Base-by-base conservation (phyloP, 306 rosid genomes). In the Ormosia semicastrata region DNA sequence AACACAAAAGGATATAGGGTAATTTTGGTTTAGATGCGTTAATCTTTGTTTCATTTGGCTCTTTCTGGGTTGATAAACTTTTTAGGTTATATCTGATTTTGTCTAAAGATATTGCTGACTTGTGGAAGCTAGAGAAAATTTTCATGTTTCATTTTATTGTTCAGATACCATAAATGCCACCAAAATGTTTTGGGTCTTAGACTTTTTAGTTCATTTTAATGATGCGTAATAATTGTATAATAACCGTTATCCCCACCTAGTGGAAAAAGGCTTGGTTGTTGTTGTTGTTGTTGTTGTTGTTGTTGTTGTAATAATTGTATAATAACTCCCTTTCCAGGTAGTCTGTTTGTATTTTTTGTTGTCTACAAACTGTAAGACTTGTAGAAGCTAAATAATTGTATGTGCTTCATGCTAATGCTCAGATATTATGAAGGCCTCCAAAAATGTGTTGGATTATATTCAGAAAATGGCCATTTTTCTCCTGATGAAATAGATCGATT, bases 401-500 rank as follows among this genome's bases (percentile, higher is more conserved):
- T 66, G 24, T 63, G 60, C 52, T 84, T 86, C 69, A 46, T 78
- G 12, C 59, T 52, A 44, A 66, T 53, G 71, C 76, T 81, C 88
- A 95, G 98, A 81, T 93, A 93, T 71, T 95, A 91, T 73, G 94
- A 95, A 88, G 98, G 98, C 84, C 90, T 95, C 81, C 98, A 95
- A 81, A 89, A 83, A 70, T 95, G 98, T 83, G 91, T 88, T 54
- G 97, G 98, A 69, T 89, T 95, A 68, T 79, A 79, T 83, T 89
- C 94, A 53, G 89, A 93, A 82, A 80, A 84, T 82, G 91, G 83
- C 29, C 82, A 80, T 83, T 90, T 88, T 85, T 85, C 95, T 70
- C 84, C 88, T 52, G 93, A 89, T 81, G 97, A 91, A 82, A 91
- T 93, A 24, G 92, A 89, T 34, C 82, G 58, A 81, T 88, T 93